Base-by-base conservation (phyloP, 495 filamentous ascomycete genomes). In the Stereocaulon alpinum region DNA sequence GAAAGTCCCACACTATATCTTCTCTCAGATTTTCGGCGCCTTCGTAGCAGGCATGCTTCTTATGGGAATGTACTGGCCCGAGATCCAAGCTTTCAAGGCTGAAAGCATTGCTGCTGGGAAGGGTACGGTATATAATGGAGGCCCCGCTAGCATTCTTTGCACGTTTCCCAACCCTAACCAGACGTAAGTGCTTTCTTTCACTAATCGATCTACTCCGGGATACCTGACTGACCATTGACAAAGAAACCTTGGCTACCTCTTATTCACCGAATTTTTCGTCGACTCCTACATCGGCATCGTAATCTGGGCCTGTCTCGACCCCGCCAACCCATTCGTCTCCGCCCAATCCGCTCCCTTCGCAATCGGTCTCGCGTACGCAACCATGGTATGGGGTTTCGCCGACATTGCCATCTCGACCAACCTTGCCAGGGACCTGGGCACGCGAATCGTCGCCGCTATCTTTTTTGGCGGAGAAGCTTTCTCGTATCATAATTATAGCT, bases 221-320 rank as follows among this genome's bases (percentile, higher is more conserved):
- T 14, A 22, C 17, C 24, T 17, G 12, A 2, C 27, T 44, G 22
- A 52, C 12, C 2, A 52, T 7, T 0, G 22, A 15, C 6, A 40
- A 44, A 65, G 63, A 17, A 69, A 67, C 59, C 69, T 75, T 30
- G 77, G 77, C 22, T 78, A 74, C 63, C 67, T 80, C 9, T 79
- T 81, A 70, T 50, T 81, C 29, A 77, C 69, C 62, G 78, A 81
- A 62, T 81, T 75, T 63, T 77, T 80, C 66, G 77, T 77, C 20
- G 75, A 80, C 61, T 68, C 62, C 61, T 80, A 78, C 67, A 74
- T 80, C 61, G 74, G 74, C 32, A 67, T 79, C 47, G 71, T 81
- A 17, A 80, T 80, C 65, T 81, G 78, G 78, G 68, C 78, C 32
- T 70, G 67, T 56, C 74, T 81, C 56, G 78, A 79, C 63, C 77